Conservation (phyloP, 1,284 basidiomycete species). For the Waitea zeae region DNA sequence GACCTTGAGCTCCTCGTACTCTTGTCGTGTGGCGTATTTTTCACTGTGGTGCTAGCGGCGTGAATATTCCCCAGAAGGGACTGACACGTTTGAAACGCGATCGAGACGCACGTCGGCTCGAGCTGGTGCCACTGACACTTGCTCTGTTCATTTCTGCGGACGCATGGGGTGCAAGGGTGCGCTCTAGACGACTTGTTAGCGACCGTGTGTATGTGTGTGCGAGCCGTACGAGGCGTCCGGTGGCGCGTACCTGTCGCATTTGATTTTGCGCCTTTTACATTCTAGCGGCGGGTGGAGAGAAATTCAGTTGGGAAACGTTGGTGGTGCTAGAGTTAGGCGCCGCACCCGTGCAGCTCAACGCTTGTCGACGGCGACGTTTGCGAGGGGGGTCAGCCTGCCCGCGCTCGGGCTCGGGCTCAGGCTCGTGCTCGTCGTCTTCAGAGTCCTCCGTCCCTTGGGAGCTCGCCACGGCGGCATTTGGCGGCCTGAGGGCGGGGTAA, state of each 20-base stretch:
- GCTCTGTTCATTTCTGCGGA: constrained; percentile 29
- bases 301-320: background rate
- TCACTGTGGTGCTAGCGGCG: constrained; percentile 19
- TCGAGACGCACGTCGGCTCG: constrained; percentile 30
- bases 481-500: background rate
- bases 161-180: constrained; percentile 39
- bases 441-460: constrained; percentile 29
- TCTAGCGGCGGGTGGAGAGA: too few species aligned
- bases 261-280: constrained; percentile 44
- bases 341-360: constrained; percentile 63
- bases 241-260: constrained; percentile 31
- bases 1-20: constrained; percentile 31
- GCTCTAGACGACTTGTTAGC: constrained; percentile 18
- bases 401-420: too few species aligned
- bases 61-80: constrained; percentile 8
- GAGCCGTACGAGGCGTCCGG: constrained; percentile 8
- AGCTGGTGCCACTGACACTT: constrained; percentile 41
- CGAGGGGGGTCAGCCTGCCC: too few species aligned
- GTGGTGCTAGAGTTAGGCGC: constrained; percentile 2
- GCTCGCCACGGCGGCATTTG: constrained; percentile 7
- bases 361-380: constrained; percentile 61
- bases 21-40: constrained; percentile 33
- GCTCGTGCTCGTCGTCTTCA: constrained; percentile 28
- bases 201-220: too few species aligned
- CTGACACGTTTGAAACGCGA: constrained; percentile 5